Base-by-base conservation (phyloP, 2,329 filamentous ascomycete genomes). In the Epichloe glyceriae region DNA sequence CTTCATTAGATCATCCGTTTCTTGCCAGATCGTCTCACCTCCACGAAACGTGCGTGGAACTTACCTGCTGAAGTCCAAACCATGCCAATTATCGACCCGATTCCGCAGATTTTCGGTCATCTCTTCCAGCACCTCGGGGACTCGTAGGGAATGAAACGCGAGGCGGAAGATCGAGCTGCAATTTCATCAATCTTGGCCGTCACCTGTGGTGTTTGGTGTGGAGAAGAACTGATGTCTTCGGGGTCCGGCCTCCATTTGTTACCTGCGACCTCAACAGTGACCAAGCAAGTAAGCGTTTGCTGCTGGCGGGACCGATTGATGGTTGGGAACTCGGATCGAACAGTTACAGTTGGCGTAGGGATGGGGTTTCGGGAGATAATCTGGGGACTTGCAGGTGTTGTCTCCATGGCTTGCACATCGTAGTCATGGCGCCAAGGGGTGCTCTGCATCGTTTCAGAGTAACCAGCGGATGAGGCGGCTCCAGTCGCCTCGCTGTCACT, bases 81-180 rank as follows among this genome's bases (percentile, higher is more conserved):
- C 91, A 64, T 98, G 93, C 93, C 93, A 98, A 60, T 97, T 96
- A 61, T 98, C 93, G 11, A 98, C 93, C n/a, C 90, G 83, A 44
- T 73, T 80, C 52, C 88, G 82, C 52, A 98, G 70, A 55, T 83
- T 87, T 61, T 96, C 88, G 0, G 90, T 94, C 62, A 93, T 86
- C 56, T 91, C 83, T 50, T 93, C 85, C 52, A 97, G 66, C 5
- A 82, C 82, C 58, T 90, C 86, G 3, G 81, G 2, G 86, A 78
- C 64, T 94, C 88, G 57, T 86, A 87, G 1, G 85, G 84, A 53
- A 79, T 76, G 55, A 85, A 81, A 2, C 78, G 76, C 8, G 80
- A 75, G 30, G 73, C 14, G 15, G 39, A 73, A 52, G 77, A 72
- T 45, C 75, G 70, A n/a, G 70, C 67, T 59, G 74, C 73, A 45